Evolutionary conservation across 2,329 filamentous ascomycete genomes (phyloP), one percentile per base, ranked within the genome.

Genomic region (Botrytis squamosa): DNA sequence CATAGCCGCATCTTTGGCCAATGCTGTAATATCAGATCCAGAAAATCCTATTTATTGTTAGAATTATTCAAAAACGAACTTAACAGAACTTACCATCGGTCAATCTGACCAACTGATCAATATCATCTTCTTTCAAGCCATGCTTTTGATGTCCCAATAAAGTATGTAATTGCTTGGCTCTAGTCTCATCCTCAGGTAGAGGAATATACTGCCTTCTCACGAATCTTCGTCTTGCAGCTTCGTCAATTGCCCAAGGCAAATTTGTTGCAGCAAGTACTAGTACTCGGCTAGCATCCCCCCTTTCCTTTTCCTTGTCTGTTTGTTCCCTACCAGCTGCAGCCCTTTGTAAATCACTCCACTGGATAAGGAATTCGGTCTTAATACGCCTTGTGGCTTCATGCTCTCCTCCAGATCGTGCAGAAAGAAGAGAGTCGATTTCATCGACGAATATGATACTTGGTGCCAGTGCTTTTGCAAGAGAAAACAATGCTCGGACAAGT

Each of bases 361-460:
- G 95, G 42, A 99, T 98, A 44, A 99, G 85, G 79, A 99, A 99
- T 81, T 99, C 96, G 0, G 96, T 99, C 84, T 99, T 99, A 80
- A 98, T 97, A 72, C 96, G 89, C 73, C 95, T 88, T 0, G 94
- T 97, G 0, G 96, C 94, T 83, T 99, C 96, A 79, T 98, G 93
- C 80, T 98, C 96, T 1, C 93, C 92, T 0, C 93, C 93, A 10
- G 92, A 93, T 70, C 96, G 88, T 25, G 94, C 90, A 0, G 94
- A 97, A 0, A 99, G 87, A 0, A 99, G 85, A 0, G 95, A 97
- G 82, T 99, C 96, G 76, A 99, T 99, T 81, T 99, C 96, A 80
- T 99, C 96, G 7, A 99, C 94, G 78, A 99, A 99, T 74, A 99
- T 98, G 81, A 99, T 98, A 75, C 93, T 96, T 0, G 96, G 96